Evolutionary conservation across 176 grass and related monocot species (phyloP), one percentile per base, ranked within the genome.

Genomic region (Zoysia japonica): DNA sequence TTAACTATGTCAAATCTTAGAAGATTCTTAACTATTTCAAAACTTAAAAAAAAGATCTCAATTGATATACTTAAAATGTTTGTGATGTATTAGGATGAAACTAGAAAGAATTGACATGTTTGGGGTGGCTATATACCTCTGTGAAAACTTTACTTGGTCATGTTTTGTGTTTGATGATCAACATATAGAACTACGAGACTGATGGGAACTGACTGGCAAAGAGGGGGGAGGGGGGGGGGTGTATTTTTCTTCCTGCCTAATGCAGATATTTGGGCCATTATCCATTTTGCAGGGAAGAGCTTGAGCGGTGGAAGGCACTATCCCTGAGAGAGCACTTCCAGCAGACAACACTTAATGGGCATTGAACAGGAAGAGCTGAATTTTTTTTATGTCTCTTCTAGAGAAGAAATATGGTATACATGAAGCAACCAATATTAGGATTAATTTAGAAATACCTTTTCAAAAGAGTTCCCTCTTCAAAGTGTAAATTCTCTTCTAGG

Each of bases 311-410:
- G 96, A 99, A 93, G 66, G 71, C 82, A 17, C 48, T 99, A 40
- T 91, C 93, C 70, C 90, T 91, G 74, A 92, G 86, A 73, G 89
- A 95, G 78, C 66, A 91, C 72, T 93, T 71, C 61, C 96, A 89
- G 57, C 90, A 86, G 47, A 68, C 79, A 75, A 66, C 83, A 16
- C 72, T 59, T 50, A 89, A 85, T 82, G 87, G 90, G 5, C 92
- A 89, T 65, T 95, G 79, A 69, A 7, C 13, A 36, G n/a, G 48
- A 35, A 64, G 47, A 54, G 53, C 45, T 62, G 65, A 84, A 80
- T 65, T 81, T 88, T 88, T 85, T 69, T 66, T 72, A 28, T 67
- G 56, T 64, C 61, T 49, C 15, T 46, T 87, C 67, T 82, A 78
- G 75, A 52, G 57, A 61, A 75, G 70, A 68, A 57, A 71, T 77